Percentiles rank a stretch among this genome's conserved stretches.
Conservation (phyloP, 2,329 filamentous ascomycete species). For the Colletotrichum chrysophilum region DNA sequence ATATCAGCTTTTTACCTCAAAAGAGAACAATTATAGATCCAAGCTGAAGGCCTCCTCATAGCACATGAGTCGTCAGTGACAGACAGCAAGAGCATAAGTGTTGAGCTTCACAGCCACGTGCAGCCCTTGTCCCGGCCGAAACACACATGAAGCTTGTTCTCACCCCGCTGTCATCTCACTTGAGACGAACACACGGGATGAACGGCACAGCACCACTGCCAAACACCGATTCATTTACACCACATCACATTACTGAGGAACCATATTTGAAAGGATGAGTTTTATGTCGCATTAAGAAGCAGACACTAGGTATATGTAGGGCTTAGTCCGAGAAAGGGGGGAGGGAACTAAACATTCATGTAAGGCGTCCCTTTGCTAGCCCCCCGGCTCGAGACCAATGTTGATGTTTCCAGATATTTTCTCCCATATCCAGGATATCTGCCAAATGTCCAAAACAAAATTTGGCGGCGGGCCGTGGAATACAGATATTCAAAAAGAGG, state of each 20-base stretch:
- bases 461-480: not conserved
- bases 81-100: not conserved
- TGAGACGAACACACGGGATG: constrained; percentile 10
- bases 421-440: constrained; percentile 9
- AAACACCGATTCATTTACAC: not conserved
- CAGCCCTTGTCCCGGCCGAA: not conserved
- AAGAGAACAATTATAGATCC: not conserved
- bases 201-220: not conserved
- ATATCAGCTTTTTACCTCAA: not conserved
- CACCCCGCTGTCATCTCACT: not conserved
- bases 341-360: not conserved
- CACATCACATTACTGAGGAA: not conserved
- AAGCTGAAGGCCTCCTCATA: not conserved
- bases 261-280: not conserved
- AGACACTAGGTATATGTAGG: constrained; percentile 20
- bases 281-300: constrained; percentile 19
- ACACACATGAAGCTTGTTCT: constrained; percentile 5
- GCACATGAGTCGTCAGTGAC: not conserved
- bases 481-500: not conserved
- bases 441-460: constrained; percentile 15
- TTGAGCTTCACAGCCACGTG: not conserved
- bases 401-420: not conserved
- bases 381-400: not conserved
- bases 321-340: not conserved
- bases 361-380: not conserved